Evolutionary conservation across 2,329 filamentous ascomycete genomes (phyloP), one percentile per base, ranked within the genome.

Genomic region (Exserohilum turcica): DNA sequence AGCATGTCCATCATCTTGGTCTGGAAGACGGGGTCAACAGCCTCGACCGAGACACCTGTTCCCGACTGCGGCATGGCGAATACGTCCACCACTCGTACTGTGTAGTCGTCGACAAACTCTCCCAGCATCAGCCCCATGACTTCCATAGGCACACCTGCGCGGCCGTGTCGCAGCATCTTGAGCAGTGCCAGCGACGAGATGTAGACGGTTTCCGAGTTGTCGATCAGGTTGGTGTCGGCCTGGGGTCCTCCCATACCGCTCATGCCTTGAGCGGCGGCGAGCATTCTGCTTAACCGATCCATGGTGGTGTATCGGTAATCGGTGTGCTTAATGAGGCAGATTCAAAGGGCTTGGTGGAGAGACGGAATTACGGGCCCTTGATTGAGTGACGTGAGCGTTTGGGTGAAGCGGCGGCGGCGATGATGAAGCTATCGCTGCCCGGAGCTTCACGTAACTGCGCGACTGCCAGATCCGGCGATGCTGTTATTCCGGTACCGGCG

Each of bases 1-100:
- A 99, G 82, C 94, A 99, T 97, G 75, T 99, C 94, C 94, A 99
- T 99, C 94, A 99, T 99, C 84, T 97, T 99, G 71, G 92, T 97
- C 80, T 99, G 94, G 77, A 99, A 99, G 29, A 99, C 94, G 8
- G 92, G 92, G 74, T 99, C 94, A 60, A 99, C 94, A 45, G 94
- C 95, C 78, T 99, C 94, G 69, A 99, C 94, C 77, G 91, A 96
- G 66, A 99, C 94, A 65, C 94, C 94, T 1, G 94, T 99, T 78
- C 94, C 94, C 67, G 92, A 97, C 76, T 99, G 94, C 16, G 94
- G 94, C 94, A 99, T 99, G 56, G 94, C 94, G 77, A 99, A 99
- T 24, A 99, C 94, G 77, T 99, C 94, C 64, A 97, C 93, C 12
- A 99, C 94, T 64, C 93, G 89, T 59, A 99, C 94, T 54, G 94